Percentiles rank a stretch among this genome's conserved stretches.
These are phyloP conservation scores for Cladosporium sp. DNA, from an alignment of 2,329 filamentous ascomycete genomes.

Conservation along the genomic window DNA sequence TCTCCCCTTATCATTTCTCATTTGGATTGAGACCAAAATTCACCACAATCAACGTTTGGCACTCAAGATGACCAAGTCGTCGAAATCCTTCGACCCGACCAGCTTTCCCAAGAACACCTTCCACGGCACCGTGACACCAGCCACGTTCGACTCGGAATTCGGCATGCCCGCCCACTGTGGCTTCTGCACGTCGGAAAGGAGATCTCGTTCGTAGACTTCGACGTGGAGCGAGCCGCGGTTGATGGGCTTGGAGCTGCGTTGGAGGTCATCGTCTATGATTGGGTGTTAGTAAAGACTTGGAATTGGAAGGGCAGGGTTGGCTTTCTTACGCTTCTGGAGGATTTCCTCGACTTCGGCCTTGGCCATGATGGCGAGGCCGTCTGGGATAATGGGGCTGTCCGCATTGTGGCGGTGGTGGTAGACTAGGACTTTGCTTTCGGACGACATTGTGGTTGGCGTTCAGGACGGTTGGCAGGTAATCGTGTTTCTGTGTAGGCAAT, in stretches of 20 bases:
- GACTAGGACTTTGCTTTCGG: slow-evolving; percentile 20
- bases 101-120: slow-evolving; percentile 14
- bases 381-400: slow-evolving; percentile 13
- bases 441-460: slow-evolving; percentile 4
- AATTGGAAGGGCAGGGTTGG: background rate
- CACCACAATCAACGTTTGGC: slow-evolving; percentile 7
- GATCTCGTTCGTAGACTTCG: slow-evolving; percentile 21
- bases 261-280: slow-evolving; percentile 18
- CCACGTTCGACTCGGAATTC: slow-evolving; percentile 20
- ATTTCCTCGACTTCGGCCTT: slow-evolving; percentile 16
- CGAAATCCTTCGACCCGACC: slow-evolving; percentile 11
- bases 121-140: slow-evolving; percentile 18
- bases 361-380: slow-evolving; percentile 17
- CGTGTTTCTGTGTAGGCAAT: too few species aligned
- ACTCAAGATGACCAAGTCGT: slow-evolving; percentile 20
- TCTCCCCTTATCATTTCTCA: too few species aligned
- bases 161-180: slow-evolving; percentile 12
- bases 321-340: slow-evolving; percentile 11
- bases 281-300: background rate
- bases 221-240: slow-evolving; percentile 12
- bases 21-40: too few species aligned
- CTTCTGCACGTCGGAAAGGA: slow-evolving; percentile 15
- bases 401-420: slow-evolving; percentile 20
- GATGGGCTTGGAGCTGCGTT: slow-evolving; percentile 17
- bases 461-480: too few species aligned